Base-by-base conservation (phyloP, 345 rosid species). In the Linum trigynum region DNA sequence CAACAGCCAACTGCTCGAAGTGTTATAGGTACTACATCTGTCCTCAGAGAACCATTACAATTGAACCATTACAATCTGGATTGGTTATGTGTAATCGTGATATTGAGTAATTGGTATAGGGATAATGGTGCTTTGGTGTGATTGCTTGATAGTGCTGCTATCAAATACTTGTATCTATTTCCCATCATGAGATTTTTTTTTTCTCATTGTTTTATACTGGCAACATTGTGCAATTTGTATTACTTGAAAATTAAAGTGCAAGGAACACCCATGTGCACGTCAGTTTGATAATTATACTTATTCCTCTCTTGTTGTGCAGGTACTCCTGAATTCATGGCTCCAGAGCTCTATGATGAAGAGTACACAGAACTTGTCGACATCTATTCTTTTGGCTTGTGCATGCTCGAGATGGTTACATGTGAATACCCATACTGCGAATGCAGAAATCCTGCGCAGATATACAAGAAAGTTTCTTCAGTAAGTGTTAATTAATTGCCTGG, bases 291-390 rank as follows among this genome's bases (percentile, higher is more conserved):
- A 65, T 43, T 63, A 38, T 69, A 65, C 9, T 16, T 76, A 40
- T 72, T 15, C 59, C 38, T 62, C 51, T 39, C 14, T 3, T 48
- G 53, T 48, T 6, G 53, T 5, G 67, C 67, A 84, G 75, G 75
- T 48, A 72, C 75, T 14, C 75, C 67, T 36, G 75, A 72, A 62
- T 72, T 72, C 66, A 72, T 72, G 75, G 75, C 75, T 23, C 75
- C 75, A 61, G 75, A 72, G 53, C 9, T 72, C 62, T 72, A 72
- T 55, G 75, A 72, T 38, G 75, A 72, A 51, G 55, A 56, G 37
- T 72, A 72, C 57, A 66, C 56, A 56, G 75, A 72, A 61, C 63
- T 72, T 16, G 75, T 61, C 43, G 75, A 72, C 62, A 66, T 72
- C 55, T 72, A 72, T 62, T 72, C 75, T 4, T 72, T 72, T 23